Evolutionary conservation across 495 filamentous ascomycete species (phyloP), one percentile per base, ranked within the genome.

Genomic region (Chaetomidium leptoderma): DNA sequence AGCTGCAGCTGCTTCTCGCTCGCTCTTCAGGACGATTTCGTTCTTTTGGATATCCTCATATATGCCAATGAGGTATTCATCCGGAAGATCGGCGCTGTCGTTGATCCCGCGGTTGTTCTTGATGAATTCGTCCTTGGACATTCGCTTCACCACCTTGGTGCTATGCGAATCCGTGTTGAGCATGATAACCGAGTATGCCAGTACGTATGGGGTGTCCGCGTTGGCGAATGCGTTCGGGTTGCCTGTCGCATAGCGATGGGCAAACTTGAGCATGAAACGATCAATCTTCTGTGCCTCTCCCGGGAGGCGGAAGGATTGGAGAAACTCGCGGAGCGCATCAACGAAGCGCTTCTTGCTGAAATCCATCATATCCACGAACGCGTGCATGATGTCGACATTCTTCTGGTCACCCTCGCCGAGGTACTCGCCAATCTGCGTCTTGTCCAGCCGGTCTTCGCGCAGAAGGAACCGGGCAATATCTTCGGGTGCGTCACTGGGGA

Each of bases 221-320:
- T 97, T 99, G 17, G 93, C 93, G 68, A 96, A 99, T 5, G 93
- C 92, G 66, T 96, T 95, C 1, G 93, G 93, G 62, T 99, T 99
- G 29, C 91, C 91, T 36, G 84, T 87, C 35, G 92, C 86, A 67
- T 99, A 99, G 26, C 92, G 85, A 66, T 97, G 90, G 39, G 93
- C 95, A 73, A 97, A 99, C 71, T 99, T 99, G 49, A 97, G 78
- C 93, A 99, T 97, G 73, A 97, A 96, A 35, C 93, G 88, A 83
- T 99, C 93, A 61, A 99, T 99, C 76, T 99, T 99, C 70, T 99
- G 93, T 1, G 92, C 92, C 71, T 99, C 93, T 43, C 93, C 93
- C 1, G 93, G 93, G 11, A 99, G 75, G 30, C 93, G 87, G 77
- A 99, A 99, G 45, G 89, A 86, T 72, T 99, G 93, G 14, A 99